phyloP scores from a whole-genome alignment of 2,329 filamentous ascomycete species.

The Colletotrichum camelliae region DNA sequence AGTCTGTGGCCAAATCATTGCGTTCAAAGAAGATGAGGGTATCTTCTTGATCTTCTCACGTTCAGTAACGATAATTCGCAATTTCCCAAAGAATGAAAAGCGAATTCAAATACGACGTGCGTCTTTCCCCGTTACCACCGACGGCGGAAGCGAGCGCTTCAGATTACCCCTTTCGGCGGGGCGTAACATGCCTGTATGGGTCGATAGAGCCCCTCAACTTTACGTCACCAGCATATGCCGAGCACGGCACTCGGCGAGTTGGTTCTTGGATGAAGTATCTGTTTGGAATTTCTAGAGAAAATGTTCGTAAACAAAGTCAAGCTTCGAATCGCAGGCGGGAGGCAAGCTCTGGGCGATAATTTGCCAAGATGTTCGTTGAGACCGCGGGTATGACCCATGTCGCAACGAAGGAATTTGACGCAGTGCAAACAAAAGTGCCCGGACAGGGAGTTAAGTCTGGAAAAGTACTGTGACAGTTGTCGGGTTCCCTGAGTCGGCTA shows the following conservation, averaged over 20 bases:
- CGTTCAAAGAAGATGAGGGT: neutral
- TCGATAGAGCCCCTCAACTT: neutral
- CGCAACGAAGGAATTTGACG: neutral
- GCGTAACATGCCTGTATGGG: neutral
- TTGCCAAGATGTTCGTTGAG: neutral
- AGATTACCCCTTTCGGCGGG: neutral
- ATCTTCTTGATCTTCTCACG: neutral
- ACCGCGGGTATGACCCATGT: neutral
- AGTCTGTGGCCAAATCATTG: neutral
- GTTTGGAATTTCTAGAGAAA: neutral
- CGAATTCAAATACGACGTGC: neutral
- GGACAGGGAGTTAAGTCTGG: neutral
- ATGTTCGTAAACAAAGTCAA: neutral
- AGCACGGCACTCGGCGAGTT: neutral
- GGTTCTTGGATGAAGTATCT: neutral
- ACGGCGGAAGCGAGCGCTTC: neutral
- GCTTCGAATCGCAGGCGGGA: neutral
- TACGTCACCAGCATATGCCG: neutral
- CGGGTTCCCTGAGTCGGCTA: neutral
- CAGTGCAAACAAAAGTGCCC: neutral
- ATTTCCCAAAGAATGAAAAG: neutral
- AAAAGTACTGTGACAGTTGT: neutral
- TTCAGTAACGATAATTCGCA: rapidly evolving
- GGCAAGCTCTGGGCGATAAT: neutral
- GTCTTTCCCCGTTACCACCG: neutral